Evolutionary conservation across 2,329 filamentous ascomycete genomes (phyloP), one percentile per base, ranked within the genome.

Genomic region (Fusarium odoratissimum): DNA sequence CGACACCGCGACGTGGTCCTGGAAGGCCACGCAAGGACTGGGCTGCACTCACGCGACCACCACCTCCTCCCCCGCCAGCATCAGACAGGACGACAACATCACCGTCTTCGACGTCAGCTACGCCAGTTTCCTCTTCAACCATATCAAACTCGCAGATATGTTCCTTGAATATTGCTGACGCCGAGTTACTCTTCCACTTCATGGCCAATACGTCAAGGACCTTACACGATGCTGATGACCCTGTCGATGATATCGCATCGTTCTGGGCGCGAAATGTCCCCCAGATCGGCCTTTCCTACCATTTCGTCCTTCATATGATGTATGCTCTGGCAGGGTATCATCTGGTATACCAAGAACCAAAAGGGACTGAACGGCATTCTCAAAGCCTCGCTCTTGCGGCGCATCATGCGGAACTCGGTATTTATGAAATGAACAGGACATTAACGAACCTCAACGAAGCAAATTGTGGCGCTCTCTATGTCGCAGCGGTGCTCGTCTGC

Each of bases 11-110:
- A n/a, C 74, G 78, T 30, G 77, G 77, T 30, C 75, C 77, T 40
- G 78, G 78, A 6, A 76, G 78, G n/a, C 78, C 78, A 12, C 72
- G 78, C 13, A 80, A 78, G 46, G 76, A 80, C 60, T 80, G 77
- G 78, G 75, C 74, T 12, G 67, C 75, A 41, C 64, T 77, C n/a
- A 71, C 73, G 37, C 68, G 69, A 62, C 73, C 69, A 38, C 62
- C 69, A 28, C 68, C 71, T 5, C 69, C 64, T 51, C 45, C 65
- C 12, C 63, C 64, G 28, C 64, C 64, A 28, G 61, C 64, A 23
- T 66, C 64, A 52, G 75, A 77, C 70, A 73, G 74, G 59, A 61
- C 67, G 6, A 75, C 60, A 6, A 74, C 76, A 57, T 77, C 76
- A 14, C 76, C 76, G 16, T 57, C 75, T 14, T 77, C 76, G 3